phyloP scores from a whole-genome alignment of 2,329 filamentous ascomycete species.

The Paraconiothyrium brasiliense region DNA sequence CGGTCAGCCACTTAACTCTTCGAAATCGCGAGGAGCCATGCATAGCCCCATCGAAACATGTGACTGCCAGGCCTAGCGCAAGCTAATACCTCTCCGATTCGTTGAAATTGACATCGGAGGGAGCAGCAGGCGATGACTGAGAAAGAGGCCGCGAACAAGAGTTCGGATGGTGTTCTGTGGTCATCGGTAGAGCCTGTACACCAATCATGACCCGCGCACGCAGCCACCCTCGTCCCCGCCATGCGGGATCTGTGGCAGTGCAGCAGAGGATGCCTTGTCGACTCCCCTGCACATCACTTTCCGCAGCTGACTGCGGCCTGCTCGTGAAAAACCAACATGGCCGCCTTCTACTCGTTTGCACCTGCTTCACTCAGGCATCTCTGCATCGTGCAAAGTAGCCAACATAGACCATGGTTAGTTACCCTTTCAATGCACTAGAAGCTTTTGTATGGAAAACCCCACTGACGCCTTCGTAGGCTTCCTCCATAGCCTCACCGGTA shows the following conservation, averaged over 20 bases:
- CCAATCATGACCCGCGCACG: slow-evolving; percentile 15
- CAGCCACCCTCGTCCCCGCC: slow-evolving; percentile 21
- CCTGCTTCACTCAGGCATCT: slow-evolving; percentile 26
- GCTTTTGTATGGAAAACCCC: background rate
- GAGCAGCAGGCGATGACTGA: background rate
- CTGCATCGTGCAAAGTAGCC: slow-evolving; percentile 21
- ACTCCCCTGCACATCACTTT: slow-evolving; percentile 19
- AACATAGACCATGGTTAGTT: slow-evolving; percentile 33
- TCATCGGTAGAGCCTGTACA: slow-evolving; percentile 13
- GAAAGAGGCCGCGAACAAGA: slow-evolving; percentile 12
- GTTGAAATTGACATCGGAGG: background rate
- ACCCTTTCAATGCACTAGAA: slow-evolving; percentile 16
- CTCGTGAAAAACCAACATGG: slow-evolving; percentile 29
- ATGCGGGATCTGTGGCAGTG: slow-evolving; percentile 22
- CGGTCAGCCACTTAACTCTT: background rate
- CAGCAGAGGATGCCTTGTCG: slow-evolving; percentile 19
- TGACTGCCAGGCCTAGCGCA: background rate
- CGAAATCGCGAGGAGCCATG: background rate
- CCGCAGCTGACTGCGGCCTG: slow-evolving; percentile 31
- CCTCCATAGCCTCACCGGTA: slow-evolving; percentile 33
- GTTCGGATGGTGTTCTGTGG: slow-evolving; percentile 15
- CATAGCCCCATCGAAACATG: background rate
- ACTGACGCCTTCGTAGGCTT: slow-evolving; percentile 25
- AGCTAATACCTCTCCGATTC: background rate
- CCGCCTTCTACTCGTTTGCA: slow-evolving; percentile 13